phyloP scores from a whole-genome alignment of 805 yeast species.

The Yarrowia sp. region DNA sequence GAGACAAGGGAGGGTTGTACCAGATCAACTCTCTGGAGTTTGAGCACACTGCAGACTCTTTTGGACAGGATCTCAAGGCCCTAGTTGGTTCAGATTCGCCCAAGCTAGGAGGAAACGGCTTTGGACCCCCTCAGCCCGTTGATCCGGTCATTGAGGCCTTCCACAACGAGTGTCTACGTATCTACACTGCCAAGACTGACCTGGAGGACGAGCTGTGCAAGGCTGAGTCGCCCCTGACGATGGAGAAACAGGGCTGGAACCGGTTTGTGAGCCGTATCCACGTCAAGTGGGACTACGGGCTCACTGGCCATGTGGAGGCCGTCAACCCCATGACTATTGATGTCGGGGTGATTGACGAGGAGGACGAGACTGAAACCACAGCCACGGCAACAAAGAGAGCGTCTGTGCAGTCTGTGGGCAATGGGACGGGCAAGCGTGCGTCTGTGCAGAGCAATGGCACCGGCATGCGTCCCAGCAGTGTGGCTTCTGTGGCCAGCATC shows the following conservation, averaged over 20 bases:
- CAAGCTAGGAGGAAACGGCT: background rate
- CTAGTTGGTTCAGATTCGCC: background rate
- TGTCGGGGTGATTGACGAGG: slow-evolving; percentile 29
- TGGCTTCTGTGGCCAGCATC: slow-evolving; percentile 1
- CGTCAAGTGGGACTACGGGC: slow-evolving; percentile 14
- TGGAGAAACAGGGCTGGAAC: slow-evolving; percentile 16
- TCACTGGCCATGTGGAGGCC: slow-evolving; percentile 22
- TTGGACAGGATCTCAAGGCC: slow-evolving; percentile 13
- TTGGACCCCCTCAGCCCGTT: background rate
- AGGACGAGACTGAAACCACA: slow-evolving; percentile 16
- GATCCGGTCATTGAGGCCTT: slow-evolving; percentile 17
- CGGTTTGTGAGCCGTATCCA: background rate
- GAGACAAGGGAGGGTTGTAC: slow-evolving; percentile 12
- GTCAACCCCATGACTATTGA: slow-evolving; percentile 11
- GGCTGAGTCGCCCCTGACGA: background rate
- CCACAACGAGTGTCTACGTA: slow-evolving; percentile 12
- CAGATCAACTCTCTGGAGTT: slow-evolving; percentile 21
- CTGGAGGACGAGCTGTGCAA: slow-evolving; percentile 9
- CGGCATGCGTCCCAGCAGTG: background rate
- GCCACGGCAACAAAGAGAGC: background rate
- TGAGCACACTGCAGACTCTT: background rate
- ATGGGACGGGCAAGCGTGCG: slow-evolving; percentile 18
- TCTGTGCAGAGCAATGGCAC: slow-evolving; percentile 32
- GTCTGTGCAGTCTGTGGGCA: background rate
- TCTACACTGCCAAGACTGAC: slow-evolving; percentile 6